phyloP scores from a whole-genome alignment of 306 rosid genomes.

The Corylus heterophylla region DNA sequence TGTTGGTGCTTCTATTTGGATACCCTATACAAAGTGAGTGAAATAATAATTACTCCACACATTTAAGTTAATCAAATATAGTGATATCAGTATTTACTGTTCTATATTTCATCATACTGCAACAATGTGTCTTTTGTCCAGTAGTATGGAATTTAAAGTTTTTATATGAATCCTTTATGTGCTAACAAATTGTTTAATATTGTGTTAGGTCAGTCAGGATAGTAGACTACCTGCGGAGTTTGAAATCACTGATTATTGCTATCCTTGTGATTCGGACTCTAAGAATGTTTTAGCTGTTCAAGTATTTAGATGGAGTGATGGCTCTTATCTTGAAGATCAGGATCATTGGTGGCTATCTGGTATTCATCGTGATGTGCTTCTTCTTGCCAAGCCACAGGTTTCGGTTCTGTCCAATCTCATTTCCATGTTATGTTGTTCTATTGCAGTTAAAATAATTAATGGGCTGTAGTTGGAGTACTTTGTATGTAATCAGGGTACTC shows the following conservation, averaged over 20 bases:
- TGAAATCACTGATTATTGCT: conserved; percentile 86
- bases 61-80: not conserved
- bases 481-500: not conserved
- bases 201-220: conserved; percentile 85
- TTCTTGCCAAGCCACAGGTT: conserved; percentile 89
- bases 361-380: conserved; percentile 92
- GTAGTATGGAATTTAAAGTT: not conserved
- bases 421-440: not conserved
- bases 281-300: conserved; percentile 88
- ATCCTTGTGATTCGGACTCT: conserved; percentile 62
- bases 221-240: conserved; percentile 94
- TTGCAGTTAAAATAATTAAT: not conserved
- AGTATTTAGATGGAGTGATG: conserved; percentile 96
- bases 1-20: not conserved
- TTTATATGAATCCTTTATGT: conserved; percentile 4
- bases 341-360: conserved; percentile 98
- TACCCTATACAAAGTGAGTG: not conserved
- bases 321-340: conserved; percentile 95
- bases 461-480: conserved; percentile 2
- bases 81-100: not conserved
- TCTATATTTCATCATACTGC: not conserved
- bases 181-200: conserved; percentile 34
- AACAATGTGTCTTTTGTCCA: not conserved
- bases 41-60: not conserved
- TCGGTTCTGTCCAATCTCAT: conserved; percentile 23